Conservation (phyloP, 495 filamentous ascomycete genomes). For the Neurospora sp. region DNA sequence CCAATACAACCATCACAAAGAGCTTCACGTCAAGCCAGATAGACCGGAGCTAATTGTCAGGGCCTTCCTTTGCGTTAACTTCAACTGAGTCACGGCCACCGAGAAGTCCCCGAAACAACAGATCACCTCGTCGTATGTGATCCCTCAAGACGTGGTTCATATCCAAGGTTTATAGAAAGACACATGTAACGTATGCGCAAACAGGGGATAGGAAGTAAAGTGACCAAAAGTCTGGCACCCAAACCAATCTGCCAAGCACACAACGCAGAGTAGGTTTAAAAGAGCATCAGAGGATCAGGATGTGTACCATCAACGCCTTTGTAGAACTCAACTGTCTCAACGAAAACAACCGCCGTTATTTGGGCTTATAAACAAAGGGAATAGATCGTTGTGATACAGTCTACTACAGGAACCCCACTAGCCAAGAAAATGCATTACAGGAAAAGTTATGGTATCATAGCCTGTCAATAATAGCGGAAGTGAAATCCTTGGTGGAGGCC, state of each 20-base stretch:
- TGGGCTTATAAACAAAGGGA: slow-evolving; percentile 2
- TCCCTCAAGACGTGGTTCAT: neutral
- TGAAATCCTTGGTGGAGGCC: slow-evolving; percentile 85
- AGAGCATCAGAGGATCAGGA: neutral
- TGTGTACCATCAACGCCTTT: neutral
- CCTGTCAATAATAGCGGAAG: slow-evolving; percentile 77
- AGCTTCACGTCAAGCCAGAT: neutral
- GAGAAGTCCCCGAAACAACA: neutral
- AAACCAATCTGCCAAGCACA: neutral
- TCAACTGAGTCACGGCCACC: neutral
- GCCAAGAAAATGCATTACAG: slow-evolving; percentile 7
- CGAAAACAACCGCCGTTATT: neutral
- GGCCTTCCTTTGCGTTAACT: neutral
- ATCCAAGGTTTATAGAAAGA: neutral
- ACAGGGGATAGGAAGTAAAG: neutral
- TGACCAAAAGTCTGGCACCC: neutral
- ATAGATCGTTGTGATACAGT: slow-evolving; percentile 11
- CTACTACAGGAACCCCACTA: slow-evolving; percentile 5
- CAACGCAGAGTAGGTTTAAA: neutral
- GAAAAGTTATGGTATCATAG: slow-evolving; percentile 39
- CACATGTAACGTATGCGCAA: neutral
- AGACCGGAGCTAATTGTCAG: neutral
- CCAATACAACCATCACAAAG: neutral
- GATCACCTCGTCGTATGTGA: neutral
- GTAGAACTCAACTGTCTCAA: neutral